Evolutionary conservation across 2,329 filamentous ascomycete genomes (phyloP).

Genomic region (Nothopassalora personata): DNA sequence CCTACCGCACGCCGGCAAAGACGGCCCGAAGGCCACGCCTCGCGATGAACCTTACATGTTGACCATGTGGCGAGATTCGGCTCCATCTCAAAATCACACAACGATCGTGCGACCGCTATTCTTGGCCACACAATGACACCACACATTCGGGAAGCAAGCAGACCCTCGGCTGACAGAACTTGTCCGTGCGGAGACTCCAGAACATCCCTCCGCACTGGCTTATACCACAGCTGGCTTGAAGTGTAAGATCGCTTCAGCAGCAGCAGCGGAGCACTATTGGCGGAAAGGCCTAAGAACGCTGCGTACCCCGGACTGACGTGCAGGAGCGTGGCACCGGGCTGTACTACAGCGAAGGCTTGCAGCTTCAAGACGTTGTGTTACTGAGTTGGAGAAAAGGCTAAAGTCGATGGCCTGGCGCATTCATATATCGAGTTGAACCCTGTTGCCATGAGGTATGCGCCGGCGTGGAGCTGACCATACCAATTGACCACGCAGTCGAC

Average conservation of each 20-base stretch:
- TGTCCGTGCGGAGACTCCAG: background rate
- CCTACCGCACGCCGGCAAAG: background rate
- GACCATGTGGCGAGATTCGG: background rate
- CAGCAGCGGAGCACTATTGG: background rate
- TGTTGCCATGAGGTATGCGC: background rate
- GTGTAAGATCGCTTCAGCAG: background rate
- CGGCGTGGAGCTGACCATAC: background rate
- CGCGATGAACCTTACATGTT: background rate
- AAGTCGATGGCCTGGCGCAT: background rate
- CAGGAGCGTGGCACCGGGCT: conserved; percentile 1
- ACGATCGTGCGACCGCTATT: background rate
- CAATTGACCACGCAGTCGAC: background rate
- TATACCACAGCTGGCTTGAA: background rate
- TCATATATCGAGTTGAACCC: background rate
- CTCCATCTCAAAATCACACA: background rate
- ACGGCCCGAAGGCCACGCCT: background rate
- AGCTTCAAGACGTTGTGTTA: background rate
- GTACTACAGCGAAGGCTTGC: conserved; percentile 1
- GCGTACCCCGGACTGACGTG: conserved; percentile 3
- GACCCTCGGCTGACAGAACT: background rate
- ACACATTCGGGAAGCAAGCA: background rate
- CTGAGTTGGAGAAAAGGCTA: background rate
- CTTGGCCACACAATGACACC: background rate
- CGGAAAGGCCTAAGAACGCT: background rate
- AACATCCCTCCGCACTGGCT: background rate